These are phyloP conservation scores for Protomyces macrosporus DNA, from an alignment of 1,139 yeast genomes.

Conservation along the genomic window DNA sequence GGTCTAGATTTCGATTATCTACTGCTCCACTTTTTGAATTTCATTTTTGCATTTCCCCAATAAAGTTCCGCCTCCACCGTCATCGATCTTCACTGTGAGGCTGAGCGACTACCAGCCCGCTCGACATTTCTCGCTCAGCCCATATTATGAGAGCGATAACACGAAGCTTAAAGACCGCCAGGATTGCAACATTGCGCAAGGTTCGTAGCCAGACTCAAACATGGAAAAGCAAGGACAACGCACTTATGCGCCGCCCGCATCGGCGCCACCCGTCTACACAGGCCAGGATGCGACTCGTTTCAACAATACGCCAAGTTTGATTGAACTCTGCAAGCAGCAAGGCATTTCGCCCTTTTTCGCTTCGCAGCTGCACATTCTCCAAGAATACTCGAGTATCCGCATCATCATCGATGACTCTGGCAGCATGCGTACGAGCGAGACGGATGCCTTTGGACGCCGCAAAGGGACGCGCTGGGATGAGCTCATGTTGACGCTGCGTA, in stretches of 20 bases:
- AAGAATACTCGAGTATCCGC: constrained; percentile 12
- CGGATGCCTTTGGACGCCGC: constrained; percentile 9
- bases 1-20: constrained; percentile 25
- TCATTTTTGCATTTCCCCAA: not conserved
- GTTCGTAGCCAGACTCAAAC: not conserved
- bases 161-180: too few relatives aligned
- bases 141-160: too few relatives aligned
- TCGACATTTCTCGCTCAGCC: too few relatives aligned
- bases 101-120: not conserved
- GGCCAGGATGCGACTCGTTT: constrained; percentile 16
- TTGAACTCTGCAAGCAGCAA: constrained; percentile 11
- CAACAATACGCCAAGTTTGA: constrained; percentile 14
- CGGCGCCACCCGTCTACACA: constrained; percentile 12
- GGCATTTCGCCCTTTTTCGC: constrained; percentile 22
- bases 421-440: constrained; percentile 23
- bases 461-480: constrained; percentile 22
- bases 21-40: constrained; percentile 21
- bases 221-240: not conserved
- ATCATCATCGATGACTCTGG: constrained; percentile 22
- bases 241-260: not conserved
- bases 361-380: constrained; percentile 18
- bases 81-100: not conserved
- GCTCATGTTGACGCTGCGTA: constrained; percentile 8
- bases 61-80: not conserved
- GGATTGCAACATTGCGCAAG: too few relatives aligned